Percentiles rank a stretch among this genome's conserved stretches.
Evolutionary conservation across 2,329 filamentous ascomycete genomes (phyloP).

Genomic region (Lachnum nothofagi): DNA sequence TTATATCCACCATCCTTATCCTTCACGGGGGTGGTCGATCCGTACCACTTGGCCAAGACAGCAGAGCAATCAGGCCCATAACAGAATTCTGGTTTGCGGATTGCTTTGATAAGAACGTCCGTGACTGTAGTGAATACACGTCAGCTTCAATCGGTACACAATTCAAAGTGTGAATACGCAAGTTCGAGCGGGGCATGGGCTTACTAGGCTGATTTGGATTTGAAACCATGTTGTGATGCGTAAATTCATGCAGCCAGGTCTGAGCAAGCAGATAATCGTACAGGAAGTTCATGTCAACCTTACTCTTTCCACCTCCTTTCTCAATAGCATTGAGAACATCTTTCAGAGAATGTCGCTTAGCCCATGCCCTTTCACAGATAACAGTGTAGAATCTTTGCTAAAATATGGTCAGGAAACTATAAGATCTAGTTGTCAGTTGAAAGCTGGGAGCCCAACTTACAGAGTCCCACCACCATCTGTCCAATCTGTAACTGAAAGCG

Average conservation of each 20-base stretch:
- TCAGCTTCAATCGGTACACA: too few relatives aligned
- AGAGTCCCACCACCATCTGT: not conserved
- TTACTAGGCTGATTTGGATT: not conserved
- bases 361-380: not conserved
- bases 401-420: not conserved
- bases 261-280: not conserved
- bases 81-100: not conserved
- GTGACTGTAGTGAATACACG: not conserved
- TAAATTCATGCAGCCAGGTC: not conserved
- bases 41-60: not conserved
- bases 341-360: not conserved
- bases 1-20: not conserved
- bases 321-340: not conserved
- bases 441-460: not conserved
- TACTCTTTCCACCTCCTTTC: not conserved
- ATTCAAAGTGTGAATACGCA: too few relatives aligned
- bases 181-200: not conserved
- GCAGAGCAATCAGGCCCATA: not conserved
- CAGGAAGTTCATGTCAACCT: not conserved
- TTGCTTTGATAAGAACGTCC: not conserved
- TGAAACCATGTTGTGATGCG: not conserved
- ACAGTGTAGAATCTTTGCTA: not conserved
- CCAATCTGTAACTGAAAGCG: not conserved
- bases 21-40: not conserved
- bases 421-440: not conserved